Evolutionary conservation across 83 land plant species (phyloP).

Genomic region (Picea abies): DNA sequence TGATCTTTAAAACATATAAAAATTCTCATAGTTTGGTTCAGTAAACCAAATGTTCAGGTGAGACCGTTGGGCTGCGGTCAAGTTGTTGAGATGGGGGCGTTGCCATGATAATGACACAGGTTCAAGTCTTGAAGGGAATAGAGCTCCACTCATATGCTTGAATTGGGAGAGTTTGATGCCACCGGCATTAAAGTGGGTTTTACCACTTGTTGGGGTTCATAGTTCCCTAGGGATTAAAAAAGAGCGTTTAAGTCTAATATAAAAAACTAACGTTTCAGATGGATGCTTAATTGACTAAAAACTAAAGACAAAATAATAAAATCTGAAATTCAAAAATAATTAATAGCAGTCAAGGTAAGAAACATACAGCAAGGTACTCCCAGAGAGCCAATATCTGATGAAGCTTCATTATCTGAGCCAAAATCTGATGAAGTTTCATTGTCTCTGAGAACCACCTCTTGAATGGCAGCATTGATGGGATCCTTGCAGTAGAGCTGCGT

Average conservation of each 20-base stretch:
- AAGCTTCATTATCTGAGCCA: neutral
- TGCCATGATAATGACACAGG: no score
- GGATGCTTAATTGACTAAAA: neutral
- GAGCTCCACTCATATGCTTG: no score
- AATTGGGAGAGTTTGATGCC: no score
- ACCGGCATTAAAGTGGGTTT: no score
- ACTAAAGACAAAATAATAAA: neutral
- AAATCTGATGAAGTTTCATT: neutral
- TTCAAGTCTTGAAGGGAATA: no score
- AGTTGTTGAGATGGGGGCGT: no score
- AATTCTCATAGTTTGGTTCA: neutral
- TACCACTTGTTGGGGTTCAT: no score
- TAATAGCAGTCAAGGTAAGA: neutral
- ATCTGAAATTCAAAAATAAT: neutral
- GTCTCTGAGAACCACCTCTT: neutral
- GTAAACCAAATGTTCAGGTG: neutral
- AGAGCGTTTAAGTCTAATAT: no score
- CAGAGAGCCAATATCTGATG: neutral
- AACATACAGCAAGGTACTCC: conserved; percentile 16
- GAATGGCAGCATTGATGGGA: neutral
- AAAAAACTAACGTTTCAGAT: no score
- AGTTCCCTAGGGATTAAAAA: no score
- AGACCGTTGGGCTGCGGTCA: no score
- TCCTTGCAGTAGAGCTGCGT: neutral
- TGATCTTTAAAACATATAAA: neutral